A percentile compares a stretch with the other conserved stretches of the same genome.
phyloP scores from a whole-genome alignment of 441 rosid genomes.

The Jatropha podagrica region DNA sequence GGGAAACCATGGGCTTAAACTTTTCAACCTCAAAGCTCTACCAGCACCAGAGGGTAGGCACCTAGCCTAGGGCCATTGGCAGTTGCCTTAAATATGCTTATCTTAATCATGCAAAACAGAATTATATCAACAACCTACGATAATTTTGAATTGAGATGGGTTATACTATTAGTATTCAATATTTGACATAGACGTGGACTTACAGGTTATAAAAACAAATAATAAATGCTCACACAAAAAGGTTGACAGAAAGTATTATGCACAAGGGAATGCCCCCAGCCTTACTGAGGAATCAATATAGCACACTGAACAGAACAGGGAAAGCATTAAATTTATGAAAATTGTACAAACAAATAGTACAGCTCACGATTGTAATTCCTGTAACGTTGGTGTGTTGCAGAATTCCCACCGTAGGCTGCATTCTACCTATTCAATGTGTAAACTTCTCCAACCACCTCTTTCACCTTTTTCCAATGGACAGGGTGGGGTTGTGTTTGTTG shows the following conservation, averaged over 20 bases:
- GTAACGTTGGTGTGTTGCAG: not conserved
- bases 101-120: not conserved
- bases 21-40: too few relatives aligned
- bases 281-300: not conserved
- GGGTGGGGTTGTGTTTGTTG: not conserved
- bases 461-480: not conserved
- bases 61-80: not conserved
- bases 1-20: too few relatives aligned
- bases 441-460: not conserved
- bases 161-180: not conserved
- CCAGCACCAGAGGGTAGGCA: not conserved
- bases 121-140: not conserved
- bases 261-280: not conserved
- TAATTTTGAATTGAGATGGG: not conserved
- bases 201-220: not conserved
- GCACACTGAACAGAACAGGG: not conserved
- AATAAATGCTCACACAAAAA: not conserved
- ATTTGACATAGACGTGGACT: not conserved
- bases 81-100: not conserved
- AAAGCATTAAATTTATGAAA: not conserved
- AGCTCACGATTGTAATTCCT: not conserved
- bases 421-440: not conserved
- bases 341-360: not conserved
- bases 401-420: not conserved
- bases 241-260: not conserved